phyloP scores from a whole-genome alignment of 495 filamentous ascomycete species.

The Daldinia childiae region DNA sequence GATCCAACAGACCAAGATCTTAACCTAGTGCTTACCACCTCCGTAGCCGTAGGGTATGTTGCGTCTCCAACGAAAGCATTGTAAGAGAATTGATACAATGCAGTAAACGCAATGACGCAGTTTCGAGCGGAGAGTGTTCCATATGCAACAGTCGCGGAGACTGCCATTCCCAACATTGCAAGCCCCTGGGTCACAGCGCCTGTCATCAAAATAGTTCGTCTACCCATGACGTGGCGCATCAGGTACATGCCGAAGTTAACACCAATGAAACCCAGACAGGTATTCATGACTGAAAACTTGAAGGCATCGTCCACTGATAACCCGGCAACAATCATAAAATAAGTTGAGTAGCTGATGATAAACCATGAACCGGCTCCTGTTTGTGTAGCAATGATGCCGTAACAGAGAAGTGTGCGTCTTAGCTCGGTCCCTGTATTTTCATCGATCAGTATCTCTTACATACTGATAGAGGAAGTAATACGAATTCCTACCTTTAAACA shows the following conservation, averaged over 20 bases:
- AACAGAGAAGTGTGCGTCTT: constrained; percentile 52
- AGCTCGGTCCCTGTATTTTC: constrained; percentile 45
- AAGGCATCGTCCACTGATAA: constrained; percentile 52
- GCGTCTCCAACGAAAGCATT: constrained; percentile 54
- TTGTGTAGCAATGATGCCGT: constrained; percentile 49
- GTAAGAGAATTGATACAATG: constrained; percentile 47
- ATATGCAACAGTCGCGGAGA: constrained; percentile 44
- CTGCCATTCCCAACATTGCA: constrained; percentile 51
- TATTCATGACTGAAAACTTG: constrained; percentile 51
- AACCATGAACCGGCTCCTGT: constrained; percentile 53
- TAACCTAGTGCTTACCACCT: constrained; percentile 59
- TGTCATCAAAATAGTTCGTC: constrained; percentile 49
- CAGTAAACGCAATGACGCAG: constrained; percentile 45
- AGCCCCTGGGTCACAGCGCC: constrained; percentile 47
- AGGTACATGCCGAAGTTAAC: constrained; percentile 53
- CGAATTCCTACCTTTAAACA: constrained; percentile 43
- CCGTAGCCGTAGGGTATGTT: constrained; percentile 55
- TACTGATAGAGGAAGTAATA: background rate
- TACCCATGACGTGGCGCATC: constrained; percentile 51
- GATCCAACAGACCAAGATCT: constrained; percentile 62
- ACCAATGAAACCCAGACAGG: constrained; percentile 52
- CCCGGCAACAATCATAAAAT: constrained; percentile 53
- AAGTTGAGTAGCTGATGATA: constrained; percentile 54
- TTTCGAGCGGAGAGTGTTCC: constrained; percentile 43
- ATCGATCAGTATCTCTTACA: constrained; percentile 22